These are phyloP conservation scores for Eruca vesicaria DNA, from an alignment of 441 rosid species.

Conservation along the genomic window DNA sequence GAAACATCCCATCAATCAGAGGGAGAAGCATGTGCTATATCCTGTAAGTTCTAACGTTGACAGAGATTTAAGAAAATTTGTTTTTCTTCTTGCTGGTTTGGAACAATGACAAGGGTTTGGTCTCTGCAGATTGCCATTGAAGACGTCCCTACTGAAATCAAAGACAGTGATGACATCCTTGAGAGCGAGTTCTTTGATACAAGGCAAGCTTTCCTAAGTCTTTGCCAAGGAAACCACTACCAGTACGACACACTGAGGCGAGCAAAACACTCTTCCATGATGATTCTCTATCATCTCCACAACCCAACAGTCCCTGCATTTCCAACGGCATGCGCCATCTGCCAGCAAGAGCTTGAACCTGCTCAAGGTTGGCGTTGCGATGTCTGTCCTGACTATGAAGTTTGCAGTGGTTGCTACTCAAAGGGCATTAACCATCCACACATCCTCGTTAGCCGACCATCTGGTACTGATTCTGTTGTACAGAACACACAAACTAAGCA, in stretches of 20 bases:
- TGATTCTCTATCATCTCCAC: constrained; percentile 35
- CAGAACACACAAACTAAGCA: constrained; percentile 90
- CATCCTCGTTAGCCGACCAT: constrained; percentile 75
- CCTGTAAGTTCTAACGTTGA: constrained; percentile 48
- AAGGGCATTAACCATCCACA: constrained; percentile 95
- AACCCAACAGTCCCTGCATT: constrained; percentile 99
- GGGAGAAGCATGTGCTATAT: constrained; percentile 77
- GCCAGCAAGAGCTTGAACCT: constrained; percentile 91
- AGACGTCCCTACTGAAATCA: constrained; percentile 72
- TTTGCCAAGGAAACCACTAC: constrained; percentile 79
- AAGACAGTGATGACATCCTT: constrained; percentile 86
- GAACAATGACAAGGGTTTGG: constrained; percentile 21
- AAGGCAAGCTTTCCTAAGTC: constrained; percentile 95
- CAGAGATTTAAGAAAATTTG: not conserved
- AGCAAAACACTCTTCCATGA: not conserved
- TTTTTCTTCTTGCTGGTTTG: constrained; percentile 8
- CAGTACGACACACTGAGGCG: not conserved
- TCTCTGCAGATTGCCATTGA: constrained; percentile 62
- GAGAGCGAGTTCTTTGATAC: constrained; percentile 99
- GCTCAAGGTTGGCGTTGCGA: constrained; percentile 99
- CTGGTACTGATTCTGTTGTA: constrained; percentile 79
- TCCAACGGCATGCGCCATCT: constrained; percentile 73
- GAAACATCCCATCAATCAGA: constrained; percentile 75
- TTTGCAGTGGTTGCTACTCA: constrained; percentile 82
- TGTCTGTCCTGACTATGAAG: constrained; percentile 92